Evolutionary conservation across 2,329 filamentous ascomycete species (phyloP), one percentile per base, ranked within the genome.

Genomic region (Cladorrhinum sp.): DNA sequence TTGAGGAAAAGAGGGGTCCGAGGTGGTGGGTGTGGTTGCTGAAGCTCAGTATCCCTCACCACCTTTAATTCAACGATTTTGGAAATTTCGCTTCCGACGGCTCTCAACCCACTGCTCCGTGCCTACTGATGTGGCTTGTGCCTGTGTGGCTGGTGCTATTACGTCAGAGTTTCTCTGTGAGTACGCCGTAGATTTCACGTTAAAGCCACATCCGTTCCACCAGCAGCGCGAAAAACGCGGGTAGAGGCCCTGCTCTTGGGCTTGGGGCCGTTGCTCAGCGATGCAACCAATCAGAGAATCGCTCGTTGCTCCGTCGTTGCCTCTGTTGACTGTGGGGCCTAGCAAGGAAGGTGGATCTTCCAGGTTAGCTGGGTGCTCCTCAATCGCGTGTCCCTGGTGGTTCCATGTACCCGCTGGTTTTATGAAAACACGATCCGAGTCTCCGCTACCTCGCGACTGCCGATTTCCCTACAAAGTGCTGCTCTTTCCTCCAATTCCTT

Each of bases 261-360:
- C 52, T n/a, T 48, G 26, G 30, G 54, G 57, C 57, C 62, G 55
- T 62, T 28, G 28, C 61, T 57, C 50, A 57, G 2, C 7, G 36
- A 39, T 62, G n/a, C 49, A 18, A 62, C 81, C 80, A 83, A 83
- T 82, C 58, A 73, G 23, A 67, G 42, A 3, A 14, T 69, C 71
- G 85, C 87, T 87, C 71, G 85, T 87, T 87, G 83, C 82, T 68
- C 73, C 67, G 81, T 73, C 70, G 82, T 85, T 84, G 80, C 77
- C 71, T 73, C 66, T 84, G 79, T 83, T 83, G 78, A 82, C 64
- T 58, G 66, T 70, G 68, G 69, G 63, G 64, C 64, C 58, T 21
- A 58, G 56, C 50, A 58, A 57, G 56, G 63, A 65, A 63, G 62
- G 60, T 60, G 69, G 72, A 69, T 46, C 69, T 65, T 61, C n/a